These are phyloP conservation scores for Nothophoma quercina DNA, from an alignment of 2,329 filamentous ascomycete genomes.

Conservation along the genomic window DNA sequence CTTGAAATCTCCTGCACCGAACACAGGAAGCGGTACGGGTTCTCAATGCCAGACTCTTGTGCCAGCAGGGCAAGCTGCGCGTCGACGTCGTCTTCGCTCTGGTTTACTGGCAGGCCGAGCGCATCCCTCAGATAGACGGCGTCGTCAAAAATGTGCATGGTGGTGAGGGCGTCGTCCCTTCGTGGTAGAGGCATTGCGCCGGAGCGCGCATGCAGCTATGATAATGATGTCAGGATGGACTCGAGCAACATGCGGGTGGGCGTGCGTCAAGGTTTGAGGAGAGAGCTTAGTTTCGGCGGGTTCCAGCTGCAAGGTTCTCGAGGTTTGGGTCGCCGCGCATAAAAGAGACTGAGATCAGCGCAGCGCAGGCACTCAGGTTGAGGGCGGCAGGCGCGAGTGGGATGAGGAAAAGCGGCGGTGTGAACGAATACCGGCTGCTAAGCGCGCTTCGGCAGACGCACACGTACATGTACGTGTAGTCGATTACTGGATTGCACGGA, in stretches of 20 bases:
- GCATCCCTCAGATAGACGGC: constrained; percentile 42
- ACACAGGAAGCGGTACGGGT: constrained; percentile 42
- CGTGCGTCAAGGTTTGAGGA: constrained; percentile 18
- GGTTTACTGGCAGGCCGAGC: constrained; percentile 31
- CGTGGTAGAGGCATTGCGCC: constrained; percentile 42
- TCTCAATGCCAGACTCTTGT: constrained; percentile 41
- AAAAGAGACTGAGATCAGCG: constrained; percentile 11
- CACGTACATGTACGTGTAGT: constrained; percentile 20
- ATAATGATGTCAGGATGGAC: constrained; percentile 31
- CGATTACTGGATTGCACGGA: constrained; percentile 8
- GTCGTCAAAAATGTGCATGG: constrained; percentile 47
- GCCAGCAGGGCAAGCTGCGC: constrained; percentile 38
- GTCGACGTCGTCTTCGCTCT: constrained; percentile 45
- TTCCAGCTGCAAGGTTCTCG: constrained; percentile 8
- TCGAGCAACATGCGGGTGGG: constrained; percentile 29
- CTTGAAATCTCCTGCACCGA: constrained; percentile 33
- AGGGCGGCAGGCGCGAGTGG: constrained; percentile 17
- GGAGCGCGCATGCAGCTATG: constrained; percentile 41
- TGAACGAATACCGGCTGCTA: constrained; percentile 17
- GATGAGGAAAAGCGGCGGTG: constrained; percentile 19
- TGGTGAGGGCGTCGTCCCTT: constrained; percentile 36
- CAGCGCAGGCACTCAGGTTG: constrained; percentile 13
- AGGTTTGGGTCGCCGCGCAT: constrained; percentile 7
- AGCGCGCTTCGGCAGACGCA: constrained; percentile 20
- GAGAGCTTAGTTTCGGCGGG: constrained; percentile 3